Percentiles rank a stretch among this genome's conserved stretches.
These are phyloP conservation scores for Orbilia quercus DNA, from an alignment of 2,329 filamentous ascomycete species.

Conservation along the genomic window DNA sequence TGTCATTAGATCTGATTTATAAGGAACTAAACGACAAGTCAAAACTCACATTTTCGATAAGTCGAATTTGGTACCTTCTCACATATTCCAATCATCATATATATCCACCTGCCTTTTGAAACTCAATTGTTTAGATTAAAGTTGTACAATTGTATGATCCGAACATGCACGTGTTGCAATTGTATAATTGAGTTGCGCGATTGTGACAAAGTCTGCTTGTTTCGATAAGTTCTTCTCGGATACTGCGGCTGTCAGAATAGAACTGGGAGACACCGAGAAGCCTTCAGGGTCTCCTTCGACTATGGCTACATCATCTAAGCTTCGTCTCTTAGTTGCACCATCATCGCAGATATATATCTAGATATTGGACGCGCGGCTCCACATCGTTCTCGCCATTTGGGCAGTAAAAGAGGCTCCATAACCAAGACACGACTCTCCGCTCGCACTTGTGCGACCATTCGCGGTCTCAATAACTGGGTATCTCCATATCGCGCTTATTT, in stretches of 20 bases:
- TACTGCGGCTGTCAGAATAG: too few species aligned
- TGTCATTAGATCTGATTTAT: background rate
- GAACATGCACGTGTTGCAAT: slow-evolving; percentile 38
- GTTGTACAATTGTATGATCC: slow-evolving; percentile 4
- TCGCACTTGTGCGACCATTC: slow-evolving; percentile 20
- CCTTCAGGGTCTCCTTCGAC: background rate
- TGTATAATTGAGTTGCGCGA: slow-evolving; percentile 29
- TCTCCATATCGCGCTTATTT: slow-evolving; percentile 14
- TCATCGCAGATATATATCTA: slow-evolving; percentile 22
- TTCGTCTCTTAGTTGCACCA: slow-evolving; percentile 14
- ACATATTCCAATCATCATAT: slow-evolving; percentile 32
- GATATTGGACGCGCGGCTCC: slow-evolving; percentile 2
- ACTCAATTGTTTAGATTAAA: slow-evolving; percentile 19
- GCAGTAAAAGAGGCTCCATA: slow-evolving; percentile 32
- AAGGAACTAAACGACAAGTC: background rate
- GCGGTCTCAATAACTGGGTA: background rate
- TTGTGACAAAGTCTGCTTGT: slow-evolving; percentile 1
- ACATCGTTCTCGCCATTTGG: slow-evolving; percentile 29
- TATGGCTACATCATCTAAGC: background rate
- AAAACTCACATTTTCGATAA: slow-evolving; percentile 11
- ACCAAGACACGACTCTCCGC: slow-evolving; percentile 12
- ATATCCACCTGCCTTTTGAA: slow-evolving; percentile 9
- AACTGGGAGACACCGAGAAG: too few species aligned
- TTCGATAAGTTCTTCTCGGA: background rate
- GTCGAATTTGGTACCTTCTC: slow-evolving; percentile 20